Evolutionary conservation across 257 asterid genomes (phyloP).

Genomic region (Penstemon barbatus): DNA sequence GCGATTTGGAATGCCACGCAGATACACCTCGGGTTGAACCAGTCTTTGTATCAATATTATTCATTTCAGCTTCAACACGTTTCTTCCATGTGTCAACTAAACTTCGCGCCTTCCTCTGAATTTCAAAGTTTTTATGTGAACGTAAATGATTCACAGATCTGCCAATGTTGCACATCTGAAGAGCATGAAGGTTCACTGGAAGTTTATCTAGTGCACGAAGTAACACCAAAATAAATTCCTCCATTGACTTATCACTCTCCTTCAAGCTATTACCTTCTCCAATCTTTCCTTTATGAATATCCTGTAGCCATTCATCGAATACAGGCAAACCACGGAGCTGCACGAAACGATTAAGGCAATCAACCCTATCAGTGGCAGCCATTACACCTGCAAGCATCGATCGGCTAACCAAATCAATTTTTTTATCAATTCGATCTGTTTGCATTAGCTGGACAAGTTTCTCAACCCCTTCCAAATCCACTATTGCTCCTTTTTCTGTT

Average conservation of each 20-base stretch:
- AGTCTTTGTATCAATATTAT: slow-evolving; percentile 45
- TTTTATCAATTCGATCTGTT: slow-evolving; percentile 36
- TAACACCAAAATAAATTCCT: slow-evolving; percentile 54
- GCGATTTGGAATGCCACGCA: slow-evolving; percentile 46
- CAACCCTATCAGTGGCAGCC: slow-evolving; percentile 53
- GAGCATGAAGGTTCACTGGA: slow-evolving; percentile 58
- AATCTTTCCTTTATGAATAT: slow-evolving; percentile 46
- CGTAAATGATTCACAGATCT: slow-evolving; percentile 59
- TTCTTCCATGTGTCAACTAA: slow-evolving; percentile 70
- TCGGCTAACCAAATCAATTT: slow-evolving; percentile 40
- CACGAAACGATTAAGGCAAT: slow-evolving; percentile 54
- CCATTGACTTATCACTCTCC: slow-evolving; percentile 49
- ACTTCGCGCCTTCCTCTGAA: slow-evolving; percentile 55
- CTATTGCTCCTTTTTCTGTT: slow-evolving; percentile 42
- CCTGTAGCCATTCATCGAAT: slow-evolving; percentile 61
- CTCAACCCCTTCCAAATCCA: slow-evolving; percentile 45
- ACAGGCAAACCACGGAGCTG: slow-evolving; percentile 57
- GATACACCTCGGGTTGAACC: slow-evolving; percentile 39
- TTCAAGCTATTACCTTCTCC: slow-evolving; percentile 38
- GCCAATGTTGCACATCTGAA: slow-evolving; percentile 61
- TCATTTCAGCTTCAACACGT: slow-evolving; percentile 68
- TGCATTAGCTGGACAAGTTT: slow-evolving; percentile 52
- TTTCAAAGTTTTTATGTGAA: slow-evolving; percentile 51
- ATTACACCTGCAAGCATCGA: slow-evolving; percentile 50
- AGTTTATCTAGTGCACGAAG: slow-evolving; percentile 61